These are phyloP conservation scores for Chlorella sp. DNA, from an alignment of 139 green algal genomes.

Conservation along the genomic window DNA sequence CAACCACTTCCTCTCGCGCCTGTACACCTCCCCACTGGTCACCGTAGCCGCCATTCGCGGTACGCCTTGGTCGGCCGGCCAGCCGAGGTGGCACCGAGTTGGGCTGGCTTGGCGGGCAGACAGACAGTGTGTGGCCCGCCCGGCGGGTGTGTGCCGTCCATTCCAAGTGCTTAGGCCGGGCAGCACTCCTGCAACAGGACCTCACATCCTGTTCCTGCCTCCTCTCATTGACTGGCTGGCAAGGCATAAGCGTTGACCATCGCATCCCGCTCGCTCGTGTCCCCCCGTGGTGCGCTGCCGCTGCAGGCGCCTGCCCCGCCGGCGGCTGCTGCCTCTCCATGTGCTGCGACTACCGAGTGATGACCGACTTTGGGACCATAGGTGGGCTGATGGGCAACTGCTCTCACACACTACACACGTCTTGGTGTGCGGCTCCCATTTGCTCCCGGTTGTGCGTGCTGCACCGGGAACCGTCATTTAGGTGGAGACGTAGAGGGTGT, in stretches of 20 bases:
- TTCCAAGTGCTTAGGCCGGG: background rate
- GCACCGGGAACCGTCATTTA: background rate
- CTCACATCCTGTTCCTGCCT: no score
- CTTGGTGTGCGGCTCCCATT: background rate
- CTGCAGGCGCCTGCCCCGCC: slow-evolving; percentile 81
- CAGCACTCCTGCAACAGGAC: no score
- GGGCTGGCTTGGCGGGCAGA: no score
- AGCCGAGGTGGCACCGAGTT: no score
- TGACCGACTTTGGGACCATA: slow-evolving; percentile 69
- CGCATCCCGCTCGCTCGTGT: background rate
- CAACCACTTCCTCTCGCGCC: slow-evolving; percentile 77
- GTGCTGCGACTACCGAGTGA: slow-evolving; percentile 90
- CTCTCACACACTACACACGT: no score
- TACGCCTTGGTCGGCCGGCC: background rate
- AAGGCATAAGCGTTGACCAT: background rate
- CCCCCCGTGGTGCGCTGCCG: background rate
- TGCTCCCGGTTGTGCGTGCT: no score
- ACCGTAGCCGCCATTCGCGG: slow-evolving; percentile 88
- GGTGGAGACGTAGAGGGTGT: no score
- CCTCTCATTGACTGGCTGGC: no score
- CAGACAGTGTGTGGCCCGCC: no score
- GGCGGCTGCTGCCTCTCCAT: slow-evolving; percentile 89
- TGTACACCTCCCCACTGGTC: slow-evolving; percentile 75
- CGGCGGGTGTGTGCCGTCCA: no score
- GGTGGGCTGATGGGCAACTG: slow-evolving; percentile 33